Base-by-base conservation (phyloP, 805 yeast genomes). In the Zygoascus biomembranicola region DNA sequence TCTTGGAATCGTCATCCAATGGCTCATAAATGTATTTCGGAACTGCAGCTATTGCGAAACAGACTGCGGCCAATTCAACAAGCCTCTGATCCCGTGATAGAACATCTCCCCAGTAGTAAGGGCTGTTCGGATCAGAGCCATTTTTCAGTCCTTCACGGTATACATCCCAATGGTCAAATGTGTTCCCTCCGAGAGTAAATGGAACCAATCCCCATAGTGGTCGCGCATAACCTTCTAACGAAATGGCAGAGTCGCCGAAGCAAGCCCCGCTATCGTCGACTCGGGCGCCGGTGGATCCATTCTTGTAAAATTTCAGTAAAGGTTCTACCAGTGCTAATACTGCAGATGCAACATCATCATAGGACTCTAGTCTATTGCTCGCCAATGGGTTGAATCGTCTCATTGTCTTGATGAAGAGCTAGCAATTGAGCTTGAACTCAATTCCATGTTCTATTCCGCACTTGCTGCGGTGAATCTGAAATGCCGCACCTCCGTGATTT, bases 161-260 rank as follows among this genome's bases (percentile, higher is more conserved):
- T 32, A 61, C 42, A 19, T 57, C 66, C 63, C 63, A 58, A 43
- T 66, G 58, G n/a, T 61, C 57, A 55, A 63, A 64, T 19, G 54
- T 31, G 10, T 52, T 52, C 2, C 62, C 62, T 4, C 69, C 67
- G 6, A 53, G 49, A 23, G 46, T 63, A 32, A 54, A 57, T 2
- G 70, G 66, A 2, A 63, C 69, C 32, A 66, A 54, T 23, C 69
- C 70, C 69, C 69, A 67, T 52, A 67, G 51, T 1, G 67, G 64
- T 23, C 71, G 53, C 5, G 67, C 61, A 43, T 61, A 67, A 1
- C 70, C 70, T 53, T 67, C 69, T 13, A 66, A 54, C 14, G 59
- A 58, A 2, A 66, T 63, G 14, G 67, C 67, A 8, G 53, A 55
- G 10, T 48, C 50, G 39, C 59, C 58, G 50, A 65, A 66, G 39